Evolutionary conservation across 2,329 filamentous ascomycete species (phyloP).

Genomic region (Penicillium digitatum): DNA sequence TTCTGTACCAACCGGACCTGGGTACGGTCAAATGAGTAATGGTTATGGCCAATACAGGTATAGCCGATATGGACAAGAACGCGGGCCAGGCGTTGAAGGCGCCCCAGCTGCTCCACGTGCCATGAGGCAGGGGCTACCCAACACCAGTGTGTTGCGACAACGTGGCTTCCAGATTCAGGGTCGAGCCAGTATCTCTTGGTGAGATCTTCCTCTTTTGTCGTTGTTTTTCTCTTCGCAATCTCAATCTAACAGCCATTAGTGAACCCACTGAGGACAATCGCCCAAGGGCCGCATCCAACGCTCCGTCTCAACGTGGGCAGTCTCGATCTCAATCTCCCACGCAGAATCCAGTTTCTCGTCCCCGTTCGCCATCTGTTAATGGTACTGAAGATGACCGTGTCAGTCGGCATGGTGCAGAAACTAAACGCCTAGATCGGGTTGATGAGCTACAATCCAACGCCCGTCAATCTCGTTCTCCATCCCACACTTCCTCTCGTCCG

Average conservation of each 20-base stretch:
- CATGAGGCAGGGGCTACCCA: slow-evolving; percentile 83
- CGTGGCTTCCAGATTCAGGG: slow-evolving; percentile 47
- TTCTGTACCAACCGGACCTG: slow-evolving; percentile 11
- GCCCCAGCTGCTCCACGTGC: slow-evolving; percentile 92
- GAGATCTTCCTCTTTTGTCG: neutral
- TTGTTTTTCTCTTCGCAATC: neutral
- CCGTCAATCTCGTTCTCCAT: slow-evolving; percentile 62
- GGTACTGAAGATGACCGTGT: slow-evolving; percentile 36
- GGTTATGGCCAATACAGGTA: slow-evolving; percentile 27
- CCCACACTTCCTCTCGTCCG: slow-evolving; percentile 56
- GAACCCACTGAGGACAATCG: neutral
- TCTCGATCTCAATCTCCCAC: slow-evolving; percentile 38
- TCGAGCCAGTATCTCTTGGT: slow-evolving; percentile 18
- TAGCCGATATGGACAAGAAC: slow-evolving; percentile 44
- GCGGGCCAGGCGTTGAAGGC: slow-evolving; percentile 59
- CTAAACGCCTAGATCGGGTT: slow-evolving; percentile 46
- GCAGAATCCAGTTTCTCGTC: slow-evolving; percentile 47
- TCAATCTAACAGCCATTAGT: neutral
- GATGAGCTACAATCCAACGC: slow-evolving; percentile 32
- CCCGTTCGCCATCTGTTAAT: slow-evolving; percentile 47
- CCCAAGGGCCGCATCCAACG: neutral
- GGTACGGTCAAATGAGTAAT: slow-evolving; percentile 20
- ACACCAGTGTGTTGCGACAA: slow-evolving; percentile 68
- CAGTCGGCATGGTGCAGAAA: slow-evolving; percentile 29
- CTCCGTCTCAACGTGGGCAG: neutral